Conservation (phyloP, 2,329 filamentous ascomycete species). For the Zymoseptoria passerinii region DNA sequence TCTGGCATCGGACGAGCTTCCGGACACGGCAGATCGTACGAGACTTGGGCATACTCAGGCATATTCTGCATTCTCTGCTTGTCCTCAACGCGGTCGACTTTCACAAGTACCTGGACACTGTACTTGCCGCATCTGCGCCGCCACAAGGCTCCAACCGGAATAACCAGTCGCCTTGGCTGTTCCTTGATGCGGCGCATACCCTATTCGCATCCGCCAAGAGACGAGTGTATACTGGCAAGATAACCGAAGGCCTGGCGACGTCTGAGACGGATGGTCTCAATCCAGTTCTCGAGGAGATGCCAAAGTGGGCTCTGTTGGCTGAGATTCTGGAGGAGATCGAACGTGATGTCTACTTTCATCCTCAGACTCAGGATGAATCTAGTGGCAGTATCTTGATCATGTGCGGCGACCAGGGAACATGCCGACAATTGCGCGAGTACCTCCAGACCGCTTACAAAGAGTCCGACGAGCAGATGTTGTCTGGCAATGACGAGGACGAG, state of each 20-base stretch:
- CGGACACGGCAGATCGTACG: conserved; percentile 91
- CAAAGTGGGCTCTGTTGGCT: conserved; percentile 85
- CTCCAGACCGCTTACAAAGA: conserved; percentile 71
- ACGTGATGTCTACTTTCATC: conserved; percentile 77
- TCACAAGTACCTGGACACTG: conserved; percentile 86
- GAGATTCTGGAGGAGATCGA: conserved; percentile 92
- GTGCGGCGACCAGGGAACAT: conserved; percentile 82
- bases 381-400: conserved; percentile 92
- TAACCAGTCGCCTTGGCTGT: conserved; percentile 90
- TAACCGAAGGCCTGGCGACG: conserved; percentile 49
- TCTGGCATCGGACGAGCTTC: conserved; percentile 95
- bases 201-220: conserved; percentile 86
- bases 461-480: conserved; percentile 26
- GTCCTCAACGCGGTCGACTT: conserved; percentile 87
- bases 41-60: conserved; percentile 74
- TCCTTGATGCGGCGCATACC: conserved; percentile 86
- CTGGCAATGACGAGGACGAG: conserved; percentile 46
- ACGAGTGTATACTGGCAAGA: conserved; percentile 72
- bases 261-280: conserved; percentile 55
- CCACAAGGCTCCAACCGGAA: conserved; percentile 79
- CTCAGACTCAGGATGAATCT: conserved; percentile 66
- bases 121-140: conserved; percentile 82
- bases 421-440: conserved; percentile 81
- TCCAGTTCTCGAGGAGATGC: conserved; percentile 84
- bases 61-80: conserved; percentile 71